Conservation (phyloP, 148 eudicot genomes). For the Selenicereus undatus region DNA sequence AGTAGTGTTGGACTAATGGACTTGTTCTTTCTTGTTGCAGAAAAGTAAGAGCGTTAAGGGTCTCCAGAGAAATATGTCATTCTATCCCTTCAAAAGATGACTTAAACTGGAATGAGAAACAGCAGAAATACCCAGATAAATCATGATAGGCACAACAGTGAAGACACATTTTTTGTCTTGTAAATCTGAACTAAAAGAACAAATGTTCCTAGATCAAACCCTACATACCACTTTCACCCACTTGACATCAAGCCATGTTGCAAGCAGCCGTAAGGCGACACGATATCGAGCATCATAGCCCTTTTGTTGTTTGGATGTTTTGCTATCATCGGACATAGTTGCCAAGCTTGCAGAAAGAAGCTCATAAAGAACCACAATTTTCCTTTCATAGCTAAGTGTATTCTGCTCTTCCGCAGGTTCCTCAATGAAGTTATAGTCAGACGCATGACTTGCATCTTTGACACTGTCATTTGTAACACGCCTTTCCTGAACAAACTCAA, state of each 20-base stretch:
- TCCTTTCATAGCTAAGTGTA: conserved; percentile 64
- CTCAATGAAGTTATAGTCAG: conserved; percentile 39
- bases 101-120: background rate
- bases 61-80: background rate
- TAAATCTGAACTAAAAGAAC: background rate
- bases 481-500: conserved; percentile 33
- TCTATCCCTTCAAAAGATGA: background rate
- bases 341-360: conserved; percentile 95
- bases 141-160: background rate
- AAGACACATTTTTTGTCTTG: background rate
- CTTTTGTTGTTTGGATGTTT: conserved; percentile 43
- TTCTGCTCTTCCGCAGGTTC: conserved; percentile 60
- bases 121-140: background rate
- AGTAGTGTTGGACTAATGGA: background rate
- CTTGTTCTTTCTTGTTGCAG: background rate
- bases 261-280: conserved; percentile 76
- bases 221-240: conserved; percentile 76
- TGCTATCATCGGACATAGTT: conserved; percentile 49
- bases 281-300: conserved; percentile 97
- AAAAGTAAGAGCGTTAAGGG: background rate
- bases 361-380: conserved; percentile 72
- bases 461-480: conserved; percentile 19
- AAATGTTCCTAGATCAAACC: conserved; percentile 2
- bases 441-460: conserved; percentile 30
- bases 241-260: conserved; percentile 82